Percentiles rank a stretch among this genome's conserved stretches.
Conservation (phyloP, 345 rosid species). For the Pistacia integerrima region DNA sequence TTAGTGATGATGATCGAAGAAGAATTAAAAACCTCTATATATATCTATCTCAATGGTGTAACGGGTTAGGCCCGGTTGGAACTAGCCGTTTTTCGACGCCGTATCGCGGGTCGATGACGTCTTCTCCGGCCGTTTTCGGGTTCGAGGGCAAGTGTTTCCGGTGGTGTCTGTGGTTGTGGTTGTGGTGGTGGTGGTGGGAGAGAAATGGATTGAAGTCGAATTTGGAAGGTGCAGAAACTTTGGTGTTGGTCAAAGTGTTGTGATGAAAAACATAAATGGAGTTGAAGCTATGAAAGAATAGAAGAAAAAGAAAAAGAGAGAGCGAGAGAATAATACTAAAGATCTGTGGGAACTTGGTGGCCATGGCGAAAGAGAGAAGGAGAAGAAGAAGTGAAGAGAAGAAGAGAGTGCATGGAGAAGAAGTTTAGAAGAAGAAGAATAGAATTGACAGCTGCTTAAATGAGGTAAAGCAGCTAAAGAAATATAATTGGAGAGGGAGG, state of each 20-base stretch:
- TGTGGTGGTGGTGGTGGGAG: constrained; percentile 18
- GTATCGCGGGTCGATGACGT: constrained; percentile 48
- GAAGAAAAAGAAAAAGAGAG: constrained; percentile 29
- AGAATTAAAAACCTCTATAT: neutral
- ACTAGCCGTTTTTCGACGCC: constrained; percentile 66
- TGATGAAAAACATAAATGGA: neutral
- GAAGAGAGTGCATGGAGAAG: constrained; percentile 33
- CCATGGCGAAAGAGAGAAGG: constrained; percentile 12
- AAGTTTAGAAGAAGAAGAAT: neutral
- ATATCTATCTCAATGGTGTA: constrained; percentile 59
- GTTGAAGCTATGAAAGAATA: constrained; percentile 26
- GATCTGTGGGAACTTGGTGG: neutral
- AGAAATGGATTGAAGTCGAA: constrained; percentile 66
- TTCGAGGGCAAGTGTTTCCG: constrained; percentile 4
- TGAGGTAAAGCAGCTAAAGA: neutral
- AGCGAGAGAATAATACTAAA: constrained; percentile 15
- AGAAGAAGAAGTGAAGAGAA: constrained; percentile 22
- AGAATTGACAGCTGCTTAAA: constrained; percentile 25
- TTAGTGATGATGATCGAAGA: neutral
- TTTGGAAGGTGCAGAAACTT: constrained; percentile 32
- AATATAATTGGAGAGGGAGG: too few species aligned
- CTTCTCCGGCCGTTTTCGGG: constrained; percentile 25
- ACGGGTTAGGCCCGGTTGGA: constrained; percentile 83
- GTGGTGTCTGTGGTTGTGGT: constrained; percentile 14
- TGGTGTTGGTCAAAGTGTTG: constrained; percentile 31